Base-by-base conservation (phyloP, 2,329 filamentous ascomycete genomes). In the Ophiostoma pallidulum region DNA sequence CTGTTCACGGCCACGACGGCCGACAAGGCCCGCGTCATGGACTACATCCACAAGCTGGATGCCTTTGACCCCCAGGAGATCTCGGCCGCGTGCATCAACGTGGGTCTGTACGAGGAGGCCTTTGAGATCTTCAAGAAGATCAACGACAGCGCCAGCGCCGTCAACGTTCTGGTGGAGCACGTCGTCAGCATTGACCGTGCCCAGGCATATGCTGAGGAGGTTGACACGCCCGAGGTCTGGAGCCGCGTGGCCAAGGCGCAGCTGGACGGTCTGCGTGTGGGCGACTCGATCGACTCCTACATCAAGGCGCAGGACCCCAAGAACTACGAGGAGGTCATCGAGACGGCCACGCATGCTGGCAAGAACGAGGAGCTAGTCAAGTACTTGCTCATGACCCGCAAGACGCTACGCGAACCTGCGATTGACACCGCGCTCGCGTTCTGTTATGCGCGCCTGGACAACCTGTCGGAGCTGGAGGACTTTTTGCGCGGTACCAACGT, bases 111-210 rank as follows among this genome's bases (percentile, higher is more conserved):
- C 60, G 94, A 98, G 66, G 94, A 98, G 66, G 92, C 92, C 2
- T 96, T 98, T 57, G 88, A 96, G 69, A 92, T 98, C 57, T 94
- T 89, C 77, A 97, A 97, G 80, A 98, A 98, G 78, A 86, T 90
- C 56, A 82, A 84, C 62, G 89, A 94, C 67, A 89, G 94, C 66
- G 73, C 78, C 47, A 84, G 86, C 42, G 92, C 94, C 26, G 86
- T 86, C 58, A 85, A 91, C 55, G 92, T 98, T 26, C 80, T 98
- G 5, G 86, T 98, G 22, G 92, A 98, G 61, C 83, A 98, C 61
- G 82, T 98, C 58, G 91, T 98, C 60, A 96, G 89, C 74, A 97
- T 98, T 59, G 94, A 98, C 64, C 86, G 92, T 53, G 92, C 92
- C 4, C 90, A 95, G 62, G 87, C 89, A 36, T 98, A 92, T 62